These are phyloP conservation scores for Tephrocybe rancida DNA, from an alignment of 768 basidiomycete genomes.

Conservation along the genomic window DNA sequence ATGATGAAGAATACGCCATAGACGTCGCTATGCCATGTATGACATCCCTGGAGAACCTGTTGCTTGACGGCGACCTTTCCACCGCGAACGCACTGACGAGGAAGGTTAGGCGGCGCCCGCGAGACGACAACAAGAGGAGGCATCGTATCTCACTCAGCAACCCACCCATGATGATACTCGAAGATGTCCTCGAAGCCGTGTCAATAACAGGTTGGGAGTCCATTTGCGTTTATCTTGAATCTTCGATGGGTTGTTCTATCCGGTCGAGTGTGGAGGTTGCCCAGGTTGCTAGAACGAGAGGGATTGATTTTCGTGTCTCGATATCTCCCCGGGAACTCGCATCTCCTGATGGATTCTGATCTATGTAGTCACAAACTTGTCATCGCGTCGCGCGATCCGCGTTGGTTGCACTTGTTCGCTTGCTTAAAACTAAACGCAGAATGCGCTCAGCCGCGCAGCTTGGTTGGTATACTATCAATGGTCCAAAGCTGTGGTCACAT, in stretches of 20 bases:
- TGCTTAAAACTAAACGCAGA: too few relatives aligned
- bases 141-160: constrained; percentile 2
- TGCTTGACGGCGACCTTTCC: constrained; percentile 1
- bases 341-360: not conserved
- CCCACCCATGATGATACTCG: not conserved
- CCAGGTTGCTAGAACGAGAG: constrained; percentile 1
- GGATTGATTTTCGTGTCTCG: constrained; percentile 2
- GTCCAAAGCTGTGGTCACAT: too few relatives aligned
- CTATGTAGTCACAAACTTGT: too few relatives aligned
- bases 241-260: not conserved
- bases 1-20: constrained; percentile 16
- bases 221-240: constrained; percentile 1
- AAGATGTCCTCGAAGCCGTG: constrained; percentile 4
- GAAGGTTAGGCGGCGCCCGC: not conserved
- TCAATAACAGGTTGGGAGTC: constrained; percentile 8
- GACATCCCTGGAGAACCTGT: constrained; percentile 2
- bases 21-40: constrained; percentile 12
- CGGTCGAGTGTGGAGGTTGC: not conserved
- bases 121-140: not conserved
- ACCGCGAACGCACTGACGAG: constrained; percentile 2
- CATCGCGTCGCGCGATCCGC: too few relatives aligned
- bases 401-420: too few relatives aligned
- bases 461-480: too few relatives aligned
- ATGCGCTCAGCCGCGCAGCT: too few relatives aligned
- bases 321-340: not conserved